phyloP scores from a whole-genome alignment of 2,329 filamentous ascomycete genomes.

The Metarhizium humberi region DNA sequence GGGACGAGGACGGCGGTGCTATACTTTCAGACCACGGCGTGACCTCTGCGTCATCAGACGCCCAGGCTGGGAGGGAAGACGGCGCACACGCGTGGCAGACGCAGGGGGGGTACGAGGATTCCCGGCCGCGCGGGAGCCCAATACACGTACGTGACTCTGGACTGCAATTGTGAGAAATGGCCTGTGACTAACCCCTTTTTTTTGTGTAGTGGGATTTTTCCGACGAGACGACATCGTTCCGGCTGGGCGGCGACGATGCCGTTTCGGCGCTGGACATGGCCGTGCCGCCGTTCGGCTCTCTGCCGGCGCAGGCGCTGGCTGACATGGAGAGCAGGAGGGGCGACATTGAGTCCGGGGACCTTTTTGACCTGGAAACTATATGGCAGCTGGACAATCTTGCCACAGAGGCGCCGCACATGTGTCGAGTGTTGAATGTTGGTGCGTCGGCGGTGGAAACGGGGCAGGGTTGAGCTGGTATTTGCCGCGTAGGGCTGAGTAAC shows the following conservation, averaged over 20 bases:
- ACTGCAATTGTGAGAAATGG: no score
- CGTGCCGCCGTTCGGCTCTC: background rate
- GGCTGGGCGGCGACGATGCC: no score
- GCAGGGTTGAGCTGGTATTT: no score
- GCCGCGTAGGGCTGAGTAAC: no score
- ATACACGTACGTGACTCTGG: no score
- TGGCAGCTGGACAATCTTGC: background rate
- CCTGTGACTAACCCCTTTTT: no score
- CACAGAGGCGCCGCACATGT: background rate
- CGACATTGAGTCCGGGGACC: background rate
- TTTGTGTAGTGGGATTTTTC: no score
- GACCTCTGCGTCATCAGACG: background rate
- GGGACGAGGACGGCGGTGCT: no score
- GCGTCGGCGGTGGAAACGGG: no score
- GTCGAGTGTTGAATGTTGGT: background rate
- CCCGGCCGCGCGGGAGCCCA: no score
- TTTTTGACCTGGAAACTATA: background rate
- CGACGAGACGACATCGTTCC: no score
- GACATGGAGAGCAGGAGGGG: background rate
- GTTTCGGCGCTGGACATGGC: no score
- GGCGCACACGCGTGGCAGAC: background rate
- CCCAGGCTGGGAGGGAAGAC: background rate
- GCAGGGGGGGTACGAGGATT: background rate
- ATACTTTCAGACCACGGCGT: background rate
- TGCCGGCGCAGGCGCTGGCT: background rate